A percentile compares a stretch with the other conserved stretches of the same genome.
phyloP scores from a whole-genome alignment of 768 basidiomycete species.

The Candolleomyces aberdarensis region DNA sequence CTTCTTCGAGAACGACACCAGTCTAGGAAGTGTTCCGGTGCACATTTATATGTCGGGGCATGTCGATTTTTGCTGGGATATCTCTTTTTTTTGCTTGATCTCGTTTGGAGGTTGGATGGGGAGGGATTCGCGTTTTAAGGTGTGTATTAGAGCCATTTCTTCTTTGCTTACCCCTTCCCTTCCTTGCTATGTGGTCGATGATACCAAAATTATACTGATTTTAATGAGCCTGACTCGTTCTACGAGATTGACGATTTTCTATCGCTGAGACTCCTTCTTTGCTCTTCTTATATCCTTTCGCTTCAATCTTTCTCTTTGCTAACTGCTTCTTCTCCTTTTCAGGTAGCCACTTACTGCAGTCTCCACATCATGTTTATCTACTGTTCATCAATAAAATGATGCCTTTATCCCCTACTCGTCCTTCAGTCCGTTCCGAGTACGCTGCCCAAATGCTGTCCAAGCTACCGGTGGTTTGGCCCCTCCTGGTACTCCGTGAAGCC shows the following conservation, averaged over 20 bases:
- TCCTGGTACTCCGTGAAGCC: too few relatives aligned
- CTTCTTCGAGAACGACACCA: constrained; percentile 42
- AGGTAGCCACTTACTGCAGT: neutral
- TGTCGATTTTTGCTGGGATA: constrained; percentile 48
- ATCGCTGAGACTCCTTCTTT: constrained; percentile 30
- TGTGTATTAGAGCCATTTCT: constrained; percentile 16
- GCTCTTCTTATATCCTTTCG: neutral
- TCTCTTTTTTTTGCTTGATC: constrained; percentile 8
- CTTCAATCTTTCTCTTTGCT: constrained; percentile 5
- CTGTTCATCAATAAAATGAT: too few relatives aligned
- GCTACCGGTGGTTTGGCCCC: too few relatives aligned
- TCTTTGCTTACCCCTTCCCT: constrained; percentile 2
- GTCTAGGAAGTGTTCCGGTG: constrained; percentile 48
- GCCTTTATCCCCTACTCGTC: too few relatives aligned
- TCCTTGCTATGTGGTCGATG: constrained; percentile 28
- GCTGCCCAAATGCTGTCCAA: too few relatives aligned
- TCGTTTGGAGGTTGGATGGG: neutral
- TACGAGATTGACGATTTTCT: constrained; percentile 34
- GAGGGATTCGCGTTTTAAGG: constrained; percentile 10
- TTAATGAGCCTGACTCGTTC: constrained; percentile 47
- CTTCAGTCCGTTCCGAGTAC: too few relatives aligned
- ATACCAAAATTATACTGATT: constrained; percentile 46
- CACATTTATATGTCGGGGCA: constrained; percentile 35
- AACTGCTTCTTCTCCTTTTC: neutral
- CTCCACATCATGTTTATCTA: neutral